phyloP scores from a whole-genome alignment of 2,329 filamentous ascomycete species.

The Parastagonospora nodorum region DNA sequence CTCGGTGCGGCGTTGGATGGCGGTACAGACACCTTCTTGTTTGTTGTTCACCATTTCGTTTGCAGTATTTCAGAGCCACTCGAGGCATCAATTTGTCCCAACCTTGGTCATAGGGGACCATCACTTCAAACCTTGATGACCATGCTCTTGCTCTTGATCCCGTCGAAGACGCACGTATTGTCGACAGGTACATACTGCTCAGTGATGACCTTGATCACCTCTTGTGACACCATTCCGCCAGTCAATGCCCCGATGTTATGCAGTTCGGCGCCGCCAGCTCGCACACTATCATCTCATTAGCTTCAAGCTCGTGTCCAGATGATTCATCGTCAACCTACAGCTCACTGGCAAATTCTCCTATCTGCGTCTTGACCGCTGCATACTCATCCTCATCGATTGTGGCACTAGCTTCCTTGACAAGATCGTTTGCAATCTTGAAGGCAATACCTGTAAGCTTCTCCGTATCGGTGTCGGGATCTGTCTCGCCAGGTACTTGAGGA shows the following conservation, averaged over 20 bases:
- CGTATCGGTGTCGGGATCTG: constrained; percentile 35
- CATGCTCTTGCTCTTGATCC: constrained; percentile 60
- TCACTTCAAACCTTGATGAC: constrained; percentile 52
- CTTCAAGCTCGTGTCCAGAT: neutral
- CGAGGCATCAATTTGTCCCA: too few relatives aligned
- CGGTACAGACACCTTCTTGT: too few relatives aligned
- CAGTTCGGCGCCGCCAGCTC: constrained; percentile 81
- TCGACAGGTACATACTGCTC: constrained; percentile 69
- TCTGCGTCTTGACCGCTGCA: constrained; percentile 39
- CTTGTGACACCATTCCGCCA: constrained; percentile 94
- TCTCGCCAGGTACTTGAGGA: constrained; percentile 45
- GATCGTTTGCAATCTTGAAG: constrained; percentile 46
- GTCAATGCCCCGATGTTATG: constrained; percentile 89
- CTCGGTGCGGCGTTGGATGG: too few relatives aligned
- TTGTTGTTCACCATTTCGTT: neutral
- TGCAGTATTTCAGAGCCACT: neutral
- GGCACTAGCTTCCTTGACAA: constrained; percentile 50
- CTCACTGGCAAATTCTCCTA: constrained; percentile 49
- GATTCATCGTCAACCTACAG: constrained; percentile 42
- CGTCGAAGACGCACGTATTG: constrained; percentile 68
- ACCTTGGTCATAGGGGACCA: neutral
- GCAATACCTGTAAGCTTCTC: constrained; percentile 53
- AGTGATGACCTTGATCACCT: constrained; percentile 88
- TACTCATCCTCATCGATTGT: constrained; percentile 51
- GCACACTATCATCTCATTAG: constrained; percentile 54